phyloP scores from a whole-genome alignment of 2,329 filamentous ascomycete species.

The Neodidymelliopsis sp. region DNA sequence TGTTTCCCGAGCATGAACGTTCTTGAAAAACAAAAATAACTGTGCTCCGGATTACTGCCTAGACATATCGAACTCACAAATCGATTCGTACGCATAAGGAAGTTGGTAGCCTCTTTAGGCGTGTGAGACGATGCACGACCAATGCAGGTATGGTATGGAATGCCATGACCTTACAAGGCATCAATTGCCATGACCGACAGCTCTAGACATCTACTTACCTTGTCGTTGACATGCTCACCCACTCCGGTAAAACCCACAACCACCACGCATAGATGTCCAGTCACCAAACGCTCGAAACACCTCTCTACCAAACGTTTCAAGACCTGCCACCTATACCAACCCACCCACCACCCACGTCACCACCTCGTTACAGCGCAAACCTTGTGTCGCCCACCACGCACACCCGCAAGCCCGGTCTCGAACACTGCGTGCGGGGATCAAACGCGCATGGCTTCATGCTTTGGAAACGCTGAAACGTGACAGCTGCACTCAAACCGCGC shows the following conservation, averaged over 20 bases:
- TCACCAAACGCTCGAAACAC: background rate
- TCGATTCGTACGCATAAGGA: too few relatives aligned
- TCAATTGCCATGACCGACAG: too few relatives aligned
- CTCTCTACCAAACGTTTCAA: background rate
- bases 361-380: conserved; percentile 2
- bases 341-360: background rate
- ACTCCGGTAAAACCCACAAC: background rate
- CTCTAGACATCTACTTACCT: too few relatives aligned
- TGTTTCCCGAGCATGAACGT: too few relatives aligned
- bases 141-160: too few relatives aligned
- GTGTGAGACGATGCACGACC: too few relatives aligned
- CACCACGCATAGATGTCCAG: background rate
- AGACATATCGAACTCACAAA: too few relatives aligned
- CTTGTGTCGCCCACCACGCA: conserved; percentile 5
- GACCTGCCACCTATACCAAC: background rate
- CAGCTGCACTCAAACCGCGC: conserved; percentile 6
- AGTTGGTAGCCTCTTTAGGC: too few relatives aligned
- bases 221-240: background rate
- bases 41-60: too few relatives aligned
- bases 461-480: conserved; percentile 16
- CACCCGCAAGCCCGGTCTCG: conserved; percentile 2
- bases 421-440: conserved; percentile 7
- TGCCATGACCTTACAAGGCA: too few relatives aligned
- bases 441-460: conserved; percentile 14
- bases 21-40: too few relatives aligned